Conservation (phyloP, 2,329 filamentous ascomycete genomes). For the Lomentospora prolificans region DNA sequence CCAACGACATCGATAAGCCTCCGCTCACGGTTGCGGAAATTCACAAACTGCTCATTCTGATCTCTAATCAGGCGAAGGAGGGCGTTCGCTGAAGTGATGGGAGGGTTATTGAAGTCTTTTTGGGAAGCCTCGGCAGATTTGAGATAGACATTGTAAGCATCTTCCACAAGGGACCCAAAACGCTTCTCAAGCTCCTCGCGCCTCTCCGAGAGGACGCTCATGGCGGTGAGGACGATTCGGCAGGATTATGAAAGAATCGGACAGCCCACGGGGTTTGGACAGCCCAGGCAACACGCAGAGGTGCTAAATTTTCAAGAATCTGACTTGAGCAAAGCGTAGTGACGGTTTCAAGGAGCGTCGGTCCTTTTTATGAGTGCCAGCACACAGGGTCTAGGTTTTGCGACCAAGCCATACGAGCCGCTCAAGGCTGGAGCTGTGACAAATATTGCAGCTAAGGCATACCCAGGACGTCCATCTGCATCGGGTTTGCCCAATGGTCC, state of each 20-base stretch:
- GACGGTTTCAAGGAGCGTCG: not conserved
- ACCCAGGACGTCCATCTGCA: not conserved
- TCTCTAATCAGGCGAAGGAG: conserved; percentile 9
- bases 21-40: conserved; percentile 11
- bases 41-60: conserved; percentile 12
- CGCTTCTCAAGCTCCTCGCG: conserved; percentile 10
- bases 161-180: conserved; percentile 11
- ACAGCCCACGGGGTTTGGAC: no score
- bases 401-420: not conserved
- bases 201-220: conserved; percentile 2
- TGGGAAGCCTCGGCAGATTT: conserved; percentile 5
- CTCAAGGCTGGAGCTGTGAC: not conserved
- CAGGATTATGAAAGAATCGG: no score
- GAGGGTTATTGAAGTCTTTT: conserved; percentile 8
- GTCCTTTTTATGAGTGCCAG: not conserved
- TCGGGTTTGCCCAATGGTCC: not conserved
- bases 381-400: not conserved
- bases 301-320: not conserved
- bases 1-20: conserved; percentile 11
- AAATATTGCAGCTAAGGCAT: not conserved
- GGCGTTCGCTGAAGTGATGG: conserved; percentile 9
- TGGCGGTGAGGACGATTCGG: not conserved
- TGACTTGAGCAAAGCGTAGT: not conserved
- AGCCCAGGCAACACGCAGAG: not conserved
- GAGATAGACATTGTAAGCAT: conserved; percentile 11